Conservation (phyloP, 1,284 basidiomycete species). For the Leccinum pachyderme region DNA sequence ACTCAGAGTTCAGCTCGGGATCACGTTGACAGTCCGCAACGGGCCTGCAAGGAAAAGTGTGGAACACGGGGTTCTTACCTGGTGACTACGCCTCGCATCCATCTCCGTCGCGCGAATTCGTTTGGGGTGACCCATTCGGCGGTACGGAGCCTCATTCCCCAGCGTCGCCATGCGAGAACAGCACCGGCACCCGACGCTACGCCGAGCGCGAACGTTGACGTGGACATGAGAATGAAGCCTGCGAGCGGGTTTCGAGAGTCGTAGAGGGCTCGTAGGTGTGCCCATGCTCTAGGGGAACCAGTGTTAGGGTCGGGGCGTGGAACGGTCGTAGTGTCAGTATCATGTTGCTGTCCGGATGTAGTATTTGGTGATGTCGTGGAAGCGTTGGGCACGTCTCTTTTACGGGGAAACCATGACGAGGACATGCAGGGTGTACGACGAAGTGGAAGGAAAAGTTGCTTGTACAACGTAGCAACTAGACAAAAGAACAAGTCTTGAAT, state of each 20-base stretch:
- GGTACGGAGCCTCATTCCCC: constrained; percentile 57
- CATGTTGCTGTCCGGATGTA: background rate
- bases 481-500: constrained; percentile 5
- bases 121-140: constrained; percentile 64
- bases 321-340: background rate
- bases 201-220: constrained; percentile 43
- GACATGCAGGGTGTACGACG: background rate
- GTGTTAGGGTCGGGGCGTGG: background rate
- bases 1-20: background rate
- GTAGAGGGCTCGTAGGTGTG: background rate
- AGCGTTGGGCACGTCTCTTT: background rate
- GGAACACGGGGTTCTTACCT: constrained; percentile 44
- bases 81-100: constrained; percentile 74
- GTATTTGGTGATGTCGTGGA: background rate
- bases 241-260: background rate
- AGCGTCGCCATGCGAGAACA: constrained; percentile 49
- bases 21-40: background rate
- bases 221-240: constrained; percentile 20
- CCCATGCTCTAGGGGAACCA: background rate
- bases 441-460: constrained; percentile 1
- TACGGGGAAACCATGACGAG: constrained; percentile 12
- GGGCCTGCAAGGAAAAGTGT: background rate
- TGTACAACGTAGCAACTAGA: background rate
- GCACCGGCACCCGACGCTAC: constrained; percentile 41
- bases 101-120: constrained; percentile 51